phyloP scores from a whole-genome alignment of 768 basidiomycete species.

The Leccinellum albellum region DNA sequence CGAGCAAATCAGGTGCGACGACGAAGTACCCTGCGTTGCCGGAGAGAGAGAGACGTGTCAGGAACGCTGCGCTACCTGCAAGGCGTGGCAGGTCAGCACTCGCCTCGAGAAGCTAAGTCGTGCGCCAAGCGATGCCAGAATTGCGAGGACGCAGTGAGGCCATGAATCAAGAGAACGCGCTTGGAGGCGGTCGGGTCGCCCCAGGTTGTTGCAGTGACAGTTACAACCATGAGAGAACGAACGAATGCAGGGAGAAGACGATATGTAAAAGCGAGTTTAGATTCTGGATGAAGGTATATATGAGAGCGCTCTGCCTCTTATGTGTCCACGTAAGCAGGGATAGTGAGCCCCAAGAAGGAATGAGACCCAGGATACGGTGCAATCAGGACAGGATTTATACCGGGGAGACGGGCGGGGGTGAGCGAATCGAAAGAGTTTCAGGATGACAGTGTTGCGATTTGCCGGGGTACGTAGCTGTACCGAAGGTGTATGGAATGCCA shows the following conservation, averaged over 20 bases:
- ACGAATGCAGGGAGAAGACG: neutral
- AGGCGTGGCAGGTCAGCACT: neutral
- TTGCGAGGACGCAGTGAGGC: constrained; percentile 12
- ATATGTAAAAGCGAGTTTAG: neutral
- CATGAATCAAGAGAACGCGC: constrained; percentile 21
- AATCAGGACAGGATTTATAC: neutral
- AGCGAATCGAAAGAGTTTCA: neutral
- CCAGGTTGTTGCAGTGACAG: constrained; percentile 9
- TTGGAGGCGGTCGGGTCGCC: constrained; percentile 18
- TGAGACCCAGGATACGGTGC: neutral
- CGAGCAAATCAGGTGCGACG: constrained; percentile 22
- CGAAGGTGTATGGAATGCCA: neutral
- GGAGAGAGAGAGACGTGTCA: neutral
- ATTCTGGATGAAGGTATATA: neutral
- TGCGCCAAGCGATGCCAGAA: constrained; percentile 14
- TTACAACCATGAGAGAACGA: neutral
- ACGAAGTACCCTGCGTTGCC: constrained; percentile 21
- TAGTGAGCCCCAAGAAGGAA: neutral
- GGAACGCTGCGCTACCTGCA: neutral
- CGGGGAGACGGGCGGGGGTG: neutral
- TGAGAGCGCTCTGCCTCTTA: neutral
- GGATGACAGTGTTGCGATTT: neutral
- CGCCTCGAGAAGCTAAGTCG: constrained; percentile 16
- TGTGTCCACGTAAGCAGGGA: too few species aligned
- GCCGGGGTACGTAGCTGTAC: neutral